These are phyloP conservation scores for Ananas comosus DNA, from an alignment of 176 grass and related monocot genomes.

Conservation along the genomic window DNA sequence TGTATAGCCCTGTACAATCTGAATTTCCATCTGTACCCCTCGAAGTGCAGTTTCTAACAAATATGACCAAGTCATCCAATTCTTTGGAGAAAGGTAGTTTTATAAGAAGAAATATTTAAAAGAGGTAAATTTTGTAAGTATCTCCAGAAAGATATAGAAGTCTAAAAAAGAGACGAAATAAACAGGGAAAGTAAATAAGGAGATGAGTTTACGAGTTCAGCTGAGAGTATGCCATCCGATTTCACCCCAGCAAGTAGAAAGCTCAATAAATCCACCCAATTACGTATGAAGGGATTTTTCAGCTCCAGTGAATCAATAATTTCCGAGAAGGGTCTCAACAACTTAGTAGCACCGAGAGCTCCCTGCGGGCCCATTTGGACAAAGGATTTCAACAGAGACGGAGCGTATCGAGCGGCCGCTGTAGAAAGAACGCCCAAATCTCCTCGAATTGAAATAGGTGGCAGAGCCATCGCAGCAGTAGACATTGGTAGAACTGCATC, in stretches of 20 bases:
- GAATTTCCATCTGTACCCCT: no score
- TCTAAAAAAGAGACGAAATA: conserved; percentile 9
- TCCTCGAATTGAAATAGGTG: conserved; percentile 86
- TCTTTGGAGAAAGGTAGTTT: no score
- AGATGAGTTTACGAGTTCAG: conserved; percentile 80
- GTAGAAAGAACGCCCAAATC: conserved; percentile 75
- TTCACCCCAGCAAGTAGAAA: conserved; percentile 98
- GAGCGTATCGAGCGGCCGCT: conserved; percentile 62
- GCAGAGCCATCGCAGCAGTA: conserved; percentile 85
- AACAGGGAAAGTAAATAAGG: conserved; percentile 12
- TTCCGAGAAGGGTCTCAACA: conserved; percentile 82
- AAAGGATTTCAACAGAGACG: conserved; percentile 87
- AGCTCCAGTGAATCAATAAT: conserved; percentile 66
- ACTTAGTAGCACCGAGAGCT: conserved; percentile 70
- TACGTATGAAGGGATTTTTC: conserved; percentile 78
- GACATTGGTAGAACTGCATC: conserved; percentile 83
- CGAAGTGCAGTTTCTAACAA: no score
- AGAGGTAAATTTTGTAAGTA: neutral
- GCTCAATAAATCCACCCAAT: conserved; percentile 83
- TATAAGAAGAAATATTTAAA: neutral
- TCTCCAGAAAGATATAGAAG: neutral
- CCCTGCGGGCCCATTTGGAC: conserved; percentile 86
- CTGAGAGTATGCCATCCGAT: conserved; percentile 74
- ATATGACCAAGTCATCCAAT: no score
- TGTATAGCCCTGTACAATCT: no score